These are phyloP conservation scores for Laetiporus sulphureus DNA, from an alignment of 1,284 basidiomycete genomes.

Conservation along the genomic window DNA sequence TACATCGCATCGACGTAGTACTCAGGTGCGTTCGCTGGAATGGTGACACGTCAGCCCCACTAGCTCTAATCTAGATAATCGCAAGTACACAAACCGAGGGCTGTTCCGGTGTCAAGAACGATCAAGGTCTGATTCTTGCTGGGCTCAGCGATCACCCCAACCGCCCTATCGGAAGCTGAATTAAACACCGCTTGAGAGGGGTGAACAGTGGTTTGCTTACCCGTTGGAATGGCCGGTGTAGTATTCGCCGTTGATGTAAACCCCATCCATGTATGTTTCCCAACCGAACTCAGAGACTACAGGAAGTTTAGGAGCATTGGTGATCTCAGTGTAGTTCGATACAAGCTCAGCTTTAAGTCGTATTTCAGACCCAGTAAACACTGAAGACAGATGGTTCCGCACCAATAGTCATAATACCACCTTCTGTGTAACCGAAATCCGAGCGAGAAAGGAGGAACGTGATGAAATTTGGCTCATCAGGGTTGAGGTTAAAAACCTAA, in stretches of 20 bases:
- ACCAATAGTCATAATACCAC: constrained; percentile 21
- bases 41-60: background rate
- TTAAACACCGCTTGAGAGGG: background rate
- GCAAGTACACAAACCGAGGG: constrained; percentile 7
- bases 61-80: background rate
- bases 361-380: background rate
- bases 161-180: background rate
- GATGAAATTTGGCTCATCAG: constrained; percentile 15
- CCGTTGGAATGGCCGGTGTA: constrained; percentile 8
- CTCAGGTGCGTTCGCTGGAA: constrained; percentile 9
- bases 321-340: constrained; percentile 1
- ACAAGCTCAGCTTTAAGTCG: constrained; percentile 4
- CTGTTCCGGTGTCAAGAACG: constrained; percentile 15
- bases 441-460: constrained; percentile 17
- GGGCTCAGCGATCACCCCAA: constrained; percentile 1
- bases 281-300: constrained; percentile 5
- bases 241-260: constrained; percentile 14
- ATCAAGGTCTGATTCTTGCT: constrained; percentile 3
- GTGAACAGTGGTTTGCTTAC: constrained; percentile 1
- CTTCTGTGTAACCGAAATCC: constrained; percentile 13
- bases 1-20: constrained; percentile 18
- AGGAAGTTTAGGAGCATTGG: constrained; percentile 8
- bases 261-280: constrained; percentile 14
- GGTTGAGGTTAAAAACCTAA: constrained; percentile 17
- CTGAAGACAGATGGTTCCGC: background rate